Evolutionary conservation across 306 rosid genomes (phyloP), one percentile per base, ranked within the genome.

Genomic region (Crataegus laevigata): DNA sequence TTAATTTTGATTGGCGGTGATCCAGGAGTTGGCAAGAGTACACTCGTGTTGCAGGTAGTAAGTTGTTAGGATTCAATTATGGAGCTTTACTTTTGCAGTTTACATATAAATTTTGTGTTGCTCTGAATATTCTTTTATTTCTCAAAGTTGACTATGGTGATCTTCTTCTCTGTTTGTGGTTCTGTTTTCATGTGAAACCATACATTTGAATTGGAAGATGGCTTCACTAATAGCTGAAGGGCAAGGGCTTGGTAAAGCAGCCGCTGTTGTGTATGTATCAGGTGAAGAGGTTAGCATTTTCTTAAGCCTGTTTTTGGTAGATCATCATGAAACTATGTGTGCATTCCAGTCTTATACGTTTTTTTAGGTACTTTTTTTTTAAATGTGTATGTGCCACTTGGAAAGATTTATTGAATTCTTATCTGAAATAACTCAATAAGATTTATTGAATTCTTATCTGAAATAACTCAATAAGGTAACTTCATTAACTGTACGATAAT

Each of bases 11-110:
- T 94, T 72, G 89, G 98, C 43, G 98, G 98, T 69, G 98, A 94
- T 80, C 97, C 98, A 77, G 98, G 98, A 75, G 89, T 94, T 81
- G 98, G 98, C 80, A 94, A 94, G 86, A 94, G 98, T 82, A 94
- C 98, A n/a, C 85, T 91, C 73, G 24, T 86, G 81, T 80, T 94
- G 88, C 98, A 94, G 98, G 98, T 94, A 76, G 24, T 55, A 61
- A 5, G 26, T 38, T 59, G 63, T 74, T 21, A 64, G 77, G 80
- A 74, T 79, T 42, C 45, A 40, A n/a, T 55, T 24, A 42, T 18
- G 61, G 30, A 34, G 75, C n/a, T 72, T 71, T 21, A 7, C 12
- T 1, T 69, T 60, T 58, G 29, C 38, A 30, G 38, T 63, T 5
- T 26, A 30, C 14, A 1, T 21, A 38, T 11, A n/a, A 52, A 54